Percentiles rank a stretch among this genome's conserved stretches.
Evolutionary conservation across 805 yeast species (phyloP).

Genomic region (Yamadazyma phyllophila): DNA sequence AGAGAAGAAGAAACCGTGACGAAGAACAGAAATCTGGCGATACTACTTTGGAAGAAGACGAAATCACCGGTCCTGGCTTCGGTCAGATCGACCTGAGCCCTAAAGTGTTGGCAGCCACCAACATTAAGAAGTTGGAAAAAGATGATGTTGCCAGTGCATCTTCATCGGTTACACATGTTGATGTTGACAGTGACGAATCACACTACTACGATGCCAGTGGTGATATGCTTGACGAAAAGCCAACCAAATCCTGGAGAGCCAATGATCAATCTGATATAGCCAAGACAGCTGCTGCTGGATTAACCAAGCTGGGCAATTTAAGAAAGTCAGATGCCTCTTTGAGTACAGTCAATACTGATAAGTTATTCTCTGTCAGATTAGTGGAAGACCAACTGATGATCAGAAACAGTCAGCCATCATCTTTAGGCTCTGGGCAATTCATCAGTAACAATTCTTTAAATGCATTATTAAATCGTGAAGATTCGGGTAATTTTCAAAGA

Average conservation of each 20-base stretch:
- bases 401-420: constrained; percentile 31
- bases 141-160: constrained; percentile 29
- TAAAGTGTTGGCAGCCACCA: constrained; percentile 12
- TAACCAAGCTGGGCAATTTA: constrained; percentile 44
- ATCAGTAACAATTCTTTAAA: constrained; percentile 25
- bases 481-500: constrained; percentile 39
- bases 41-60: constrained; percentile 17
- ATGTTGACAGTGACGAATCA: constrained; percentile 24
- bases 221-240: constrained; percentile 28
- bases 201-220: constrained; percentile 32
- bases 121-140: constrained; percentile 14
- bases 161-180: constrained; percentile 56
- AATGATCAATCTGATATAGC: constrained; percentile 31
- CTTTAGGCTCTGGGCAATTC: constrained; percentile 24
- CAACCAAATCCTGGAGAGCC: constrained; percentile 44
- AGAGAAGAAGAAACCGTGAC: constrained; percentile 24
- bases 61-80: constrained; percentile 35
- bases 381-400: constrained; percentile 52
- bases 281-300: constrained; percentile 9
- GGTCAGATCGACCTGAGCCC: constrained; percentile 25
- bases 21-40: constrained; percentile 17
- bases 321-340: constrained; percentile 69
- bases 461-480: constrained; percentile 24
- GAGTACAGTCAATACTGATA: constrained; percentile 84
- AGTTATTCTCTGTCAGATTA: constrained; percentile 72